Evolutionary conservation across 345 rosid genomes (phyloP), one percentile per base, ranked within the genome.

Genomic region (Boechera stricta): DNA sequence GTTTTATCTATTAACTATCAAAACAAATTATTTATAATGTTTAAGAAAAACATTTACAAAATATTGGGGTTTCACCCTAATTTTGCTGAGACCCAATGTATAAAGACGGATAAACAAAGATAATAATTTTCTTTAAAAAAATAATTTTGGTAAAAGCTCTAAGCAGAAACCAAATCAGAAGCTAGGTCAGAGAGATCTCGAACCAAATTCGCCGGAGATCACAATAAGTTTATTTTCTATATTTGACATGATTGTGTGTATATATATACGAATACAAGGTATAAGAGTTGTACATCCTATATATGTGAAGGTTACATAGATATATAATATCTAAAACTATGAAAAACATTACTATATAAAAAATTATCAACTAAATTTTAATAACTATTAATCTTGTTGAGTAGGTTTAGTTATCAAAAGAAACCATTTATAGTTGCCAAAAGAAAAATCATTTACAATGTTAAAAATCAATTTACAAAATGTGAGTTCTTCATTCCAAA

Each of bases 121-220:
- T 36, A 36, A 1, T 36, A 36, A 21, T 21, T 21, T 21, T 36
- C 0, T 52, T 24, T 52, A 0, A 5, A 5, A 18, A 26, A 29
- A 13, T 15, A 15, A 32, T 7, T 33, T 1, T 44, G 6, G 21
- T 44, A 7, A 11, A 65, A 65, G 5, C 28, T 47, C 10, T 18
- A 1, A 65, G 6, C 45, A 33, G 13, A 67, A 35, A 5, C 24
- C 21, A 52, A 4, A 21, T 21, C 4, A 38, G 61, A 38, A 69
- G 1, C 73, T 26, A 28, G 10, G 63, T 69, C 49, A 68, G 39
- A 69, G 39, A 69, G 52, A 68, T 68, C 51, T 53, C 10, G 36
- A 39, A 38, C 36, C 13, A 51, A 18, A 51, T 18, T 33, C 15
- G 64, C 21, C 31, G n/a, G 7, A 2, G 11, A 49, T 65, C 69